These are phyloP conservation scores for Podochytrium sp. DNA, from an alignment of 192 early-diverging fungal genomes.

Conservation along the genomic window DNA sequence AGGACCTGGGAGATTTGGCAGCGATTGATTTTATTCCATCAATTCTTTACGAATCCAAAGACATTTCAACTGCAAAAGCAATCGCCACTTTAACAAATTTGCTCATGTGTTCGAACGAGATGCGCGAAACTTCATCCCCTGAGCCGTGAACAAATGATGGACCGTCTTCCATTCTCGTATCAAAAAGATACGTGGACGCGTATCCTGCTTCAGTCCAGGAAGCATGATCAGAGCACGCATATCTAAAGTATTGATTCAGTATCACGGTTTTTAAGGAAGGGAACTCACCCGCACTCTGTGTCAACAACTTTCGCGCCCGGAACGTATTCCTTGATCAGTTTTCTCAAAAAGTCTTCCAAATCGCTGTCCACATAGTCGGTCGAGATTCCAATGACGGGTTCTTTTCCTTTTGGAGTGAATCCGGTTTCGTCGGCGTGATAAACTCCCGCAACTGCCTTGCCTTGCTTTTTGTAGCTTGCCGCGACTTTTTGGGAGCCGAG, in stretches of 20 bases:
- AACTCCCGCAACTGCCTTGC: constrained; percentile 72
- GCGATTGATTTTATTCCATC: too few species aligned
- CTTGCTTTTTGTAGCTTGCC: constrained; percentile 62
- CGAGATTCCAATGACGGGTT: constrained; percentile 70
- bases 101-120: constrained; percentile 86
- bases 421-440: constrained; percentile 95
- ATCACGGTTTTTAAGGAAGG: background rate
- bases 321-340: constrained; percentile 67
- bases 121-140: constrained; percentile 71
- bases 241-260: constrained; percentile 34
- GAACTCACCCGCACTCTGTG: constrained; percentile 73
- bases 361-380: constrained; percentile 78
- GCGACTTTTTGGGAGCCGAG: constrained; percentile 88
- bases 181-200: constrained; percentile 78
- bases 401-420: constrained; percentile 63
- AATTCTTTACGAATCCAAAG: constrained; percentile 21
- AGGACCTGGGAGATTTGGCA: too few species aligned
- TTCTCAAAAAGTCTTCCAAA: constrained; percentile 52
- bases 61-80: constrained; percentile 82
- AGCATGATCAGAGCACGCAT: constrained; percentile 85
- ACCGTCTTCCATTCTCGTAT: constrained; percentile 44
- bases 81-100: constrained; percentile 84
- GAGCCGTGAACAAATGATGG: constrained; percentile 72
- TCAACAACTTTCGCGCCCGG: constrained; percentile 59
- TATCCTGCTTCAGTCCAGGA: constrained; percentile 84